Evolutionary conservation across 345 rosid genomes (phyloP).

Genomic region (Pistacia integerrima): DNA sequence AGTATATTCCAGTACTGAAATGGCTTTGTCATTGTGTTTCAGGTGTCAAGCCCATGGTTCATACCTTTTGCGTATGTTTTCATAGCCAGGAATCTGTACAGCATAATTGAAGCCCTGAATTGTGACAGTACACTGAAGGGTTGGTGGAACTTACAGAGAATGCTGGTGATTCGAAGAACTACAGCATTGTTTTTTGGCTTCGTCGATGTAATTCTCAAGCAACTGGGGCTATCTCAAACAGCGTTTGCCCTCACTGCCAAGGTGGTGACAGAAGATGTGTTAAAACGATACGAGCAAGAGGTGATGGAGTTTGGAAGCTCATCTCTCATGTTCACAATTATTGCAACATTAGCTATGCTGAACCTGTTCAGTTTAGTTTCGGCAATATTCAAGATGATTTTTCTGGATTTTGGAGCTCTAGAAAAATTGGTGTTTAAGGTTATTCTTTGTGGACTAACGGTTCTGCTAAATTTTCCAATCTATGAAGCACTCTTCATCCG

Average conservation of each 20-base stretch:
- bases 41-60: slow-evolving; percentile 28
- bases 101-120: slow-evolving; percentile 14
- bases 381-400: background rate
- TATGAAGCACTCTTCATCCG: slow-evolving; percentile 40
- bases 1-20: background rate
- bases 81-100: slow-evolving; percentile 11
- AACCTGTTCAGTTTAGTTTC: slow-evolving; percentile 37
- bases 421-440: slow-evolving; percentile 22
- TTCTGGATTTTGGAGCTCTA: background rate
- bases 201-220: slow-evolving; percentile 21
- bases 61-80: slow-evolving; percentile 23
- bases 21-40: background rate
- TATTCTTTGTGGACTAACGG: slow-evolving; percentile 32
- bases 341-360: slow-evolving; percentile 42
- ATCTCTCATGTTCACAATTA: slow-evolving; percentile 32
- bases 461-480: slow-evolving; percentile 30
- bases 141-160: slow-evolving; percentile 30
- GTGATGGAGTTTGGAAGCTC: slow-evolving; percentile 47
- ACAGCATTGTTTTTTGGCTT: background rate
- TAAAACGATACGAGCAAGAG: slow-evolving; percentile 35
- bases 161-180: slow-evolving; percentile 17
- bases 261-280: slow-evolving; percentile 38
- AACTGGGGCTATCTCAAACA: slow-evolving; percentile 36
- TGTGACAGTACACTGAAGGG: background rate
- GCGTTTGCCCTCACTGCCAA: slow-evolving; percentile 40